phyloP scores from a whole-genome alignment of 371 early-diverging fungal species.

The Mucor velutinosus region DNA sequence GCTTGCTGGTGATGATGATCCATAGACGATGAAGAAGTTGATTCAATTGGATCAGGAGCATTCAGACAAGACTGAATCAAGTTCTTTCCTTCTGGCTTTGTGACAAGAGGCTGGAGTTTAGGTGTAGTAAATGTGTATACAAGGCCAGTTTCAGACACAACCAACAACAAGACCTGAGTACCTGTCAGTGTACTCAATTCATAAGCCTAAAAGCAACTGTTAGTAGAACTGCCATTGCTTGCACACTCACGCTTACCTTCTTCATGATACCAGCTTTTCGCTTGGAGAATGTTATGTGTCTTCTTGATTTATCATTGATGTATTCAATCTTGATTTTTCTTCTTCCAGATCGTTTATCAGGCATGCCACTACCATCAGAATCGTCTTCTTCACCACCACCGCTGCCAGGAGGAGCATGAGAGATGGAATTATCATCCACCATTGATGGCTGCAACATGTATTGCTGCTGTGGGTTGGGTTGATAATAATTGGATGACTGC shows the following conservation, averaged over 20 bases:
- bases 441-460: constrained; percentile 13
- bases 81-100: constrained; percentile 88
- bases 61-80: constrained; percentile 93
- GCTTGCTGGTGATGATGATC: not conserved
- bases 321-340: constrained; percentile 95
- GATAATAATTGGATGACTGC: constrained; percentile 15
- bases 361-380: constrained; percentile 43
- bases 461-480: constrained; percentile 11
- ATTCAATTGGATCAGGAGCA: constrained; percentile 61
- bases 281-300: constrained; percentile 96
- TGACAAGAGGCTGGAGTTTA: constrained; percentile 92
- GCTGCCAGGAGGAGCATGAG: not conserved
- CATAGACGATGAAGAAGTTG: constrained; percentile 5
- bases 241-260: constrained; percentile 58
- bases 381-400: constrained; percentile 26
- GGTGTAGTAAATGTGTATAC: constrained; percentile 98
- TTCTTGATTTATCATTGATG: constrained; percentile 88
- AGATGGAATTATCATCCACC: constrained; percentile 9
- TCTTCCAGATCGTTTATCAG: constrained; percentile 70
- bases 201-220: constrained; percentile 68
- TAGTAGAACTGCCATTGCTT: not conserved
- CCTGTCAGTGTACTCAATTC: constrained; percentile 97
- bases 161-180: constrained; percentile 91
- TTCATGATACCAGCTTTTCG: constrained; percentile 98
- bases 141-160: constrained; percentile 95